Percentiles rank a stretch among this genome's conserved stretches.
These are phyloP conservation scores for Cokeromyces recurvatus DNA, from an alignment of 371 early-diverging fungal species.

Conservation along the genomic window DNA sequence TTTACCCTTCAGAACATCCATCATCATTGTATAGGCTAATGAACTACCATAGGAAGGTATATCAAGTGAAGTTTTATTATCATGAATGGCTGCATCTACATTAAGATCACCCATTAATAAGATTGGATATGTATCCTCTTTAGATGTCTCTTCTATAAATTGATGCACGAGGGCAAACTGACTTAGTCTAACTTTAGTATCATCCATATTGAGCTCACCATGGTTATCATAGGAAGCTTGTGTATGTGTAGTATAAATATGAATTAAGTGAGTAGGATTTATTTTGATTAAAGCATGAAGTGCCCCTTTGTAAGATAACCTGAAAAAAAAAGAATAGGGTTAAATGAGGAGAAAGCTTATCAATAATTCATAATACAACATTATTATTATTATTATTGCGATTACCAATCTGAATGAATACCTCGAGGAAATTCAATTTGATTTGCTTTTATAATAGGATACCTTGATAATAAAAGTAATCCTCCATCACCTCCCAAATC, in stretches of 20 bases:
- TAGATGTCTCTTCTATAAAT: conserved; percentile 52
- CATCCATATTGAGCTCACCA: conserved; percentile 40
- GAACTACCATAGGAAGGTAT: conserved; percentile 31
- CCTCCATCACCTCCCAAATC: conserved; percentile 77
- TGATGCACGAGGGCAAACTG: conserved; percentile 59
- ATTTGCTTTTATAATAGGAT: conserved; percentile 58
- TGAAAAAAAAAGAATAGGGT: conserved; percentile 6
- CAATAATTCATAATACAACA: not conserved
- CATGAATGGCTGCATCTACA: conserved; percentile 57
- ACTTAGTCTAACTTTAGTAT: conserved; percentile 48
- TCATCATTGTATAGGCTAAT: conserved; percentile 64
- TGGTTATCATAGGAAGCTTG: conserved; percentile 65
- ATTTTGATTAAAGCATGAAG: conserved; percentile 68
- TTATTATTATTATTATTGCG: too few species aligned
- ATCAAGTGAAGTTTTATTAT: conserved; percentile 17
- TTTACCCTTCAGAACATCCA: conserved; percentile 60
- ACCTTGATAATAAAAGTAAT: conserved; percentile 66
- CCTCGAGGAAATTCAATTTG: conserved; percentile 63
- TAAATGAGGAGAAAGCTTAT: not conserved
- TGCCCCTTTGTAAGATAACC: conserved; percentile 72
- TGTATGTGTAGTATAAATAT: conserved; percentile 80
- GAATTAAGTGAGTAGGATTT: conserved; percentile 40
- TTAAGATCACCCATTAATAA: conserved; percentile 75
- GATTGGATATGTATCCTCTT: conserved; percentile 38
- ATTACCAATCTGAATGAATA: conserved; percentile 64